Evolutionary conservation across 2,329 filamentous ascomycete genomes (phyloP), one percentile per base, ranked within the genome.

Genomic region (Clonostachys chloroleuca): DNA sequence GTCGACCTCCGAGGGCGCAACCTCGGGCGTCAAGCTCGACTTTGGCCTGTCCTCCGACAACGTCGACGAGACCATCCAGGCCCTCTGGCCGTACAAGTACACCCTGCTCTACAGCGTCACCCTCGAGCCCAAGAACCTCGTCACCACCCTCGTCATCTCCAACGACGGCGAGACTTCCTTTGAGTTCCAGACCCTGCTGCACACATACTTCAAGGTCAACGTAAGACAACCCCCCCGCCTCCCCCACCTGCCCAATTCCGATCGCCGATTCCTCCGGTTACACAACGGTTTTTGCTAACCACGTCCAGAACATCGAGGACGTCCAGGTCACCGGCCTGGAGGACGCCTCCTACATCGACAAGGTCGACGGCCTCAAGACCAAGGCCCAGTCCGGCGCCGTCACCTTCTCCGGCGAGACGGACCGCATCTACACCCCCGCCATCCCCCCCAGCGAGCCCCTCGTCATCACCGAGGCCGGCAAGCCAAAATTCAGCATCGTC

Each of bases 51-150:
- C 87, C 45, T 80, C 83, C 30, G 76, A 80, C 45, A 86, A 85
- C 61, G 74, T 97, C 48, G 80, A 78, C 54, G 82, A 85, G 1
- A 79, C 84, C 40, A 78, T 80, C 55, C 82, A 80, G 61, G 78
- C 80, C 57, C 79, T 84, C 20, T 99, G 94, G 94, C 86, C 88
- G 3, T 87, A 86, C 62, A 83, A 87, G 52, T 99, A 99, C 65
- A 87, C 87, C 5, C 78, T 97, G 45, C 86, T 96, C 47, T 99
- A 99, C 75, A 95, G 87, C 59, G 90, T 99, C 49, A 95, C 89
- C 4, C 73, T 99, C 54, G 83, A 82, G 52, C 83, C 80, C 55
- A 84, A 86, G 35, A 83, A 80, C 35, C 72, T 99, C 62, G 83
- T 83, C 61, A 96, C 92, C 4, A 84, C 86, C 51, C 74, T 99